phyloP scores from a whole-genome alignment of 2,329 filamentous ascomycete species.

The Phyllosticta paracitricarpa region DNA sequence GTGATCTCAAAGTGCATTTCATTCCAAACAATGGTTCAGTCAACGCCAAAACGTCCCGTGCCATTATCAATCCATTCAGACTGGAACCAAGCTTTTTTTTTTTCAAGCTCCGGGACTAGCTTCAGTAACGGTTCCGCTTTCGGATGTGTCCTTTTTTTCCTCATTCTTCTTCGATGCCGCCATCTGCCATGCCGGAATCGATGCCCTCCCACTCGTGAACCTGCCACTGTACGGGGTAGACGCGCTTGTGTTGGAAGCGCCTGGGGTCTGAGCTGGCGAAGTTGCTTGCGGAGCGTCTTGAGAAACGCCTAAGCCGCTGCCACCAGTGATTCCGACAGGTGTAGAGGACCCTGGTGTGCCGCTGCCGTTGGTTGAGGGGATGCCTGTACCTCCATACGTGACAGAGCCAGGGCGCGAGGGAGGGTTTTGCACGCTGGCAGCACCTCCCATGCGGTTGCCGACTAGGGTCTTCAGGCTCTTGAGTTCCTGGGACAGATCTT shows the following conservation, averaged over 20 bases:
- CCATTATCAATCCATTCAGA: background rate
- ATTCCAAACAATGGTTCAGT: background rate
- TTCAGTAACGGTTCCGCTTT: constrained; percentile 27
- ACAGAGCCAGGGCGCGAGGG: constrained; percentile 10
- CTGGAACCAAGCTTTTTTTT: background rate
- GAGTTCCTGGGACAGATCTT: constrained; percentile 77
- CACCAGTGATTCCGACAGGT: constrained; percentile 10
- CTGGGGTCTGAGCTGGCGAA: background rate
- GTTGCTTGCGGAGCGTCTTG: background rate
- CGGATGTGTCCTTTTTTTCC: constrained; percentile 33
- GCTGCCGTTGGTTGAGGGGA: background rate
- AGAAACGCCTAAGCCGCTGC: constrained; percentile 15
- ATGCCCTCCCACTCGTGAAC: constrained; percentile 27
- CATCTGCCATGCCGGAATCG: constrained; percentile 46
- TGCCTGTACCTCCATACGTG: constrained; percentile 17
- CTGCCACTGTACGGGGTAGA: constrained; percentile 22
- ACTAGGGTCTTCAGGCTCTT: constrained; percentile 88
- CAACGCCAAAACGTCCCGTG: background rate
- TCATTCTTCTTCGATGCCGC: constrained; percentile 38
- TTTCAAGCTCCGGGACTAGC: constrained; percentile 18
- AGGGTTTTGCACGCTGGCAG: constrained; percentile 1
- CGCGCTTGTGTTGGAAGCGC: background rate
- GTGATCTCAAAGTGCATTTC: background rate
- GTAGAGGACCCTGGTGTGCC: constrained; percentile 14
- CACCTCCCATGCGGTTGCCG: constrained; percentile 44